A percentile compares a stretch with the other conserved stretches of the same genome.
These are phyloP conservation scores for Phytopythium vexans DNA, from an alignment of 352 stramenopile genomes.

Conservation along the genomic window DNA sequence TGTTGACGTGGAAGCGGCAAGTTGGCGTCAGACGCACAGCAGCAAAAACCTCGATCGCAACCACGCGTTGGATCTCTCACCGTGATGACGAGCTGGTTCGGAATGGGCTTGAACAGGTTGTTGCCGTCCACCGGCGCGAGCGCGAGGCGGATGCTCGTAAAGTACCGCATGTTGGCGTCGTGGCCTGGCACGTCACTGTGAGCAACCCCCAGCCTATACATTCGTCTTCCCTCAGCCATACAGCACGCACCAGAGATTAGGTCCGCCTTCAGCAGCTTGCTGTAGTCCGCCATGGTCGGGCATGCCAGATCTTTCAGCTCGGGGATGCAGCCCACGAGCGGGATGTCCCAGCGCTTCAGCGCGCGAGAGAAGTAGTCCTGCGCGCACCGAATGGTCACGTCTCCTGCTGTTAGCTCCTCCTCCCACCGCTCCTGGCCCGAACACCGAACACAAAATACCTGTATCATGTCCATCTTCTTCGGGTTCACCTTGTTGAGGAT, in stretches of 20 bases:
- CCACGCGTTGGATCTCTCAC: slow-evolving; percentile 17
- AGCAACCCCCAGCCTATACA: background rate
- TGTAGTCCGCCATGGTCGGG: slow-evolving; percentile 86
- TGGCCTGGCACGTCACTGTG: slow-evolving; percentile 24
- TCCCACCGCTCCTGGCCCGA: background rate
- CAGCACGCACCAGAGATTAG: slow-evolving; percentile 57
- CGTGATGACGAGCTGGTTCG: slow-evolving; percentile 85
- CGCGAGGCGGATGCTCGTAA: slow-evolving; percentile 79
- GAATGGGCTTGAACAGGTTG: slow-evolving; percentile 84
- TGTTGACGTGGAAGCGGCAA: slow-evolving; percentile 20
- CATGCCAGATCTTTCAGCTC: slow-evolving; percentile 79
- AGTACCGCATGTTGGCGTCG: slow-evolving; percentile 76
- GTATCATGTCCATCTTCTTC: slow-evolving; percentile 89
- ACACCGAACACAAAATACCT: slow-evolving; percentile 27
- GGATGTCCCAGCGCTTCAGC: slow-evolving; percentile 87
- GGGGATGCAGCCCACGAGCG: slow-evolving; percentile 86
- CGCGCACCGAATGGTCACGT: background rate
- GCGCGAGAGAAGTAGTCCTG: slow-evolving; percentile 88
- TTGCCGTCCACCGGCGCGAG: slow-evolving; percentile 70
- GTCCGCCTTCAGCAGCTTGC: slow-evolving; percentile 81
- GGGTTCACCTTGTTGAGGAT: slow-evolving; percentile 90
- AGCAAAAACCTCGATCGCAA: background rate
- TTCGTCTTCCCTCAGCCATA: background rate
- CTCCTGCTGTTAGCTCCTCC: background rate
- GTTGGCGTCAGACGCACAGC: slow-evolving; percentile 1